Base-by-base conservation (phyloP, 2,329 filamentous ascomycete genomes). In the Colletotrichum tamarilloi region DNA sequence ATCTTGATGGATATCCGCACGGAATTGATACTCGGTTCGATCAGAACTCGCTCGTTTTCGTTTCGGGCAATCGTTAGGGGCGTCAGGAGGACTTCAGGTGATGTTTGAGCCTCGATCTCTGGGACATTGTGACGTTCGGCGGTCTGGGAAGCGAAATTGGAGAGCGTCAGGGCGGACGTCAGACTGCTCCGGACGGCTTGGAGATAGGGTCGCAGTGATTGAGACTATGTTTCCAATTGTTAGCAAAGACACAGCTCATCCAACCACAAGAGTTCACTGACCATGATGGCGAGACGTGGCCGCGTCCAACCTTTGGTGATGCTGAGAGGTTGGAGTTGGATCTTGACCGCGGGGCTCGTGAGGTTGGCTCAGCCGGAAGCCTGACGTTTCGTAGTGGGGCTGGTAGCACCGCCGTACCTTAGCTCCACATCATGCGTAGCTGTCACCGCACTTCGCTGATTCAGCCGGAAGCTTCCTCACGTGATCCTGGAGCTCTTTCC, bases 1-100 rank as follows among this genome's bases (percentile, higher is more conserved):
- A 99, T 98, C 88, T 96, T 95, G 87, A 99, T 97, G 89, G 95
- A 98, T 80, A 99, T 94, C 78, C 97, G 93, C 77, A 99, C 94
- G 77, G 94, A 97, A 89, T 99, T 99, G 86, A 98, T 93, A 83
- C 94, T 97, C 67, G 97, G 95, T 86, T 98, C 96, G 81, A 98
- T 97, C 74, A 98, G 88, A 77, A 99, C 96, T 78, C 94, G 92
- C 89, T 99, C 97, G 83, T 98, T 97, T 85, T 98, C 95, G 85
- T 99, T 99, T 76, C 97, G 92, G 75, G 96, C 93, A 77, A 99
- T 92, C 32, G 93, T 95, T 76, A 99, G 87, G 22, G 96, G 95
- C 80, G 97, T 97, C 74, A 99, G 88, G 26, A 99, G 90, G 74
- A 98, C 93, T 88, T 99, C 97, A 26, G 97, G 97, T 0, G 95